Percentiles rank a stretch among this genome's conserved stretches.
Evolutionary conservation across 352 stramenopile species (phyloP).

Genomic region (Phytophthora megakarya): DNA sequence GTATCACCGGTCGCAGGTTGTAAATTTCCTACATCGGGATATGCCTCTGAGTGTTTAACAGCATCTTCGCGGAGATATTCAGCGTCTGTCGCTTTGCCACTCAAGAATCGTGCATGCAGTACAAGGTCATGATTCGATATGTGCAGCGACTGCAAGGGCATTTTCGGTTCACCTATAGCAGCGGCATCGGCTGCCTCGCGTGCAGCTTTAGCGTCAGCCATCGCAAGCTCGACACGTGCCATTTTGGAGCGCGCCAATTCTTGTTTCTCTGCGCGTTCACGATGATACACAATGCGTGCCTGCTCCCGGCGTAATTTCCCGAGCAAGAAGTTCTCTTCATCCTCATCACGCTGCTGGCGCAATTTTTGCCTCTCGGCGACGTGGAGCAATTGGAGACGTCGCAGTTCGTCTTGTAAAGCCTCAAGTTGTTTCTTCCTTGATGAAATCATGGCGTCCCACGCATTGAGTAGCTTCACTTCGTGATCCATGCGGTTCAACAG

Average conservation of each 20-base stretch:
- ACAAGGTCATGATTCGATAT: conserved; percentile 79
- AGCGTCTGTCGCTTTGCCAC: conserved; percentile 60
- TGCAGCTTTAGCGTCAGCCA: conserved; percentile 24
- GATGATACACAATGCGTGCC: conserved; percentile 46
- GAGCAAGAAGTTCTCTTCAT: conserved; percentile 68
- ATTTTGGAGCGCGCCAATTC: conserved; percentile 44
- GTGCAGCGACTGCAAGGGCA: conserved; percentile 51
- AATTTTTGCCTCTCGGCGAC: conserved; percentile 65
- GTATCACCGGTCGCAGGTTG: background rate
- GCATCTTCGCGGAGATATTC: conserved; percentile 61
- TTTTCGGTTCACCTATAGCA: conserved; percentile 43
- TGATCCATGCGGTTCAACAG: conserved; percentile 53
- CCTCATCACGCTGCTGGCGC: conserved; percentile 62
- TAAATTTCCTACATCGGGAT: background rate
- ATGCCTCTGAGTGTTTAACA: background rate
- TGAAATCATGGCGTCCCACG: conserved; percentile 71
- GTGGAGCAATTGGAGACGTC: conserved; percentile 60
- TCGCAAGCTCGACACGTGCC: conserved; percentile 35
- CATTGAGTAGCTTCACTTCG: conserved; percentile 64
- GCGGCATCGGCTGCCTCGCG: conserved; percentile 18
- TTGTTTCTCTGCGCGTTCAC: conserved; percentile 49
- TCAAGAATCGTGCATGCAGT: conserved; percentile 72
- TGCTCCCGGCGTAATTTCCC: conserved; percentile 64
- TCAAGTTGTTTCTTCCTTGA: conserved; percentile 64
- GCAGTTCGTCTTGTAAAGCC: conserved; percentile 60